These are phyloP conservation scores for Hibiscus trionum DNA, from an alignment of 345 rosid genomes.

Conservation along the genomic window DNA sequence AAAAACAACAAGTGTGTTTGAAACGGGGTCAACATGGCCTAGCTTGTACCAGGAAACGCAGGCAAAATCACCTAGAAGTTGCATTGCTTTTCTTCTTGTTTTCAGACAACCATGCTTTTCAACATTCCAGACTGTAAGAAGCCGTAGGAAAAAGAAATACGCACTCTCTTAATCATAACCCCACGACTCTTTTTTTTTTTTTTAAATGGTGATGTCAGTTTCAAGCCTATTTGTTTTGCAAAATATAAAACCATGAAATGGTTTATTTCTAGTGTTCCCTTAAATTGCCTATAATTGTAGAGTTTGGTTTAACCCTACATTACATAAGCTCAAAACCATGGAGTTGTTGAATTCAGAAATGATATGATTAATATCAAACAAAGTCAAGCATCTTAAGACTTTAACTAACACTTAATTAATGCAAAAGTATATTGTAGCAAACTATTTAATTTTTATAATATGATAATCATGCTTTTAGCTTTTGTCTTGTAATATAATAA, in stretches of 20 bases:
- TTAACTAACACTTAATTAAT: neutral
- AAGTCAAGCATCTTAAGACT: neutral
- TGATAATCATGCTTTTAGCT: neutral
- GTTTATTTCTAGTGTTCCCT: neutral
- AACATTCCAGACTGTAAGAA: neutral
- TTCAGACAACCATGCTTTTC: neutral
- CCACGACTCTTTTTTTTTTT: neutral
- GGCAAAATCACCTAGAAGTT: neutral
- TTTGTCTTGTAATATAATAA: neutral
- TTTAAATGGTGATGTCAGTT: neutral
- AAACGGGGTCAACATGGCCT: neutral
- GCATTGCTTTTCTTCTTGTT: neutral
- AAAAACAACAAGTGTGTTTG: neutral
- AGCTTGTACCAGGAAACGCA: neutral
- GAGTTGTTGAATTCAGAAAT: neutral
- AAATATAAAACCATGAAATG: neutral
- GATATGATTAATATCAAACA: conserved; percentile 5
- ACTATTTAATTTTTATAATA: neutral
- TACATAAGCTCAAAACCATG: neutral
- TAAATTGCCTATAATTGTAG: neutral
- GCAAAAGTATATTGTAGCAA: neutral
- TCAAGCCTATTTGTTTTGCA: neutral
- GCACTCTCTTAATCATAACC: neutral
- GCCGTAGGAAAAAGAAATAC: neutral
- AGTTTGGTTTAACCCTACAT: conserved; percentile 5